Base-by-base conservation (phyloP, 495 filamentous ascomycete genomes). In the Podospora pseudocomata region DNA sequence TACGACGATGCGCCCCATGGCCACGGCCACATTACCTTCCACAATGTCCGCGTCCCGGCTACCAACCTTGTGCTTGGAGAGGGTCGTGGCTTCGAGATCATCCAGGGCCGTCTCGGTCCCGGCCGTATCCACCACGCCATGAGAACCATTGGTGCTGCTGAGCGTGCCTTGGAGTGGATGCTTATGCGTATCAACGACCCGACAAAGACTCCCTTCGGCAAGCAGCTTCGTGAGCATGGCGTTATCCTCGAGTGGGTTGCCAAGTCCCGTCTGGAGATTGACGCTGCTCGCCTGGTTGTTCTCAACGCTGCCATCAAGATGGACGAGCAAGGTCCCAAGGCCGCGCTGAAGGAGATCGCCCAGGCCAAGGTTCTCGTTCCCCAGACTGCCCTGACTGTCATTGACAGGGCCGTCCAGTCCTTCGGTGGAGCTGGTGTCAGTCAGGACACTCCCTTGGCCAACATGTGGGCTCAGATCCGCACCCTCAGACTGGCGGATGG, bases 1-100 rank as follows among this genome's bases (percentile, higher is more conserved):
- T 97, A 94, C 79, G 93, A 97, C 76, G 93, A 97, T 73, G 94
- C 93, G 27, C 93, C 93, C 4, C 93, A 97, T 79, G 94, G 93
- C 62, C 93, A 97, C 82, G 93, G 90, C 32, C 92, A 96, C 78
- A 89, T 97, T 76, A 87, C 82, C 65, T 97, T 97, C 83, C 84
- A 88, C 28, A 88, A 96, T 73, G 93, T 95, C 59, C 90, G 92
- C 68, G 89, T 97, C 0, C 93, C 92, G 19, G 84, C 82, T 5
- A 76, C 84, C 67, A 92, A 91, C 77, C 86, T 97, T 71, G 90
- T 97, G 9, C 88, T 97, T 34, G 94, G 93, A 63, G 91, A 92
- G 76, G 92, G 93, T 67, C 88, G 93, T 60, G 94, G 93, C n/a
- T 97, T 97, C 79, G 94, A 97, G 77, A 96, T 97, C 75, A 96